Base-by-base conservation (phyloP, 2,329 filamentous ascomycete genomes). In the Dissoconium aciculare region DNA sequence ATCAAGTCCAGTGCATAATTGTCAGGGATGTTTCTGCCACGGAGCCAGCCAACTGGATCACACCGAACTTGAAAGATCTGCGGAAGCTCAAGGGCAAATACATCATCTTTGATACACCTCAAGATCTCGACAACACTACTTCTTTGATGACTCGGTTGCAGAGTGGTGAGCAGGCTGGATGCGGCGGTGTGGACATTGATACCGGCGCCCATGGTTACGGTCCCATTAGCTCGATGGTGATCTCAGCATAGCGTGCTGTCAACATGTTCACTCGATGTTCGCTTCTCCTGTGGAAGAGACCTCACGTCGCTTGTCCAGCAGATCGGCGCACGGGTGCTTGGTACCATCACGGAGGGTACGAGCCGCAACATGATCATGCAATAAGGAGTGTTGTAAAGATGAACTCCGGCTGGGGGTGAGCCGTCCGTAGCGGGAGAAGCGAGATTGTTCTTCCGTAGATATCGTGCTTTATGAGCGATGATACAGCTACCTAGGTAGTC, bases 1-100 rank as follows among this genome's bases (percentile, higher is more conserved):
- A 39, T 10, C 42, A 42, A 27, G 33, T 49, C 15, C 39, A 45
- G 35, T 50, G 47, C 26, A 31, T 50, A 10, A 25, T 47, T 11
- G 31, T 50, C 5, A 34, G 44, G 14, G 37, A 49, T 28, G 27
- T 36, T 9, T 11, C 15, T n/a, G 38, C 35, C 17, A 47, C 45
- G 1, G 44, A 49, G 17, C 35, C 19, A 13, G 30, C 38, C 4
- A 33, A 45, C 28, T 43, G 36, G 33, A 32, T 40, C 23, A 31
- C 28, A 10, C 37, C 42, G 9, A 15, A 29, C 6, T 34, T 39
- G 12, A 11, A 30, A 13, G 21, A 26, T 10, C 26, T 44, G 19
- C n/a, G 3, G 13, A 17, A 9, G 9, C 15, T 6, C 12, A 34
- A 23, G 19, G 19, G 19, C 11, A 39, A 42, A 15, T 35, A 37